phyloP scores from a whole-genome alignment of 768 basidiomycete species.

The Macrolepiota fuliginosa region DNA sequence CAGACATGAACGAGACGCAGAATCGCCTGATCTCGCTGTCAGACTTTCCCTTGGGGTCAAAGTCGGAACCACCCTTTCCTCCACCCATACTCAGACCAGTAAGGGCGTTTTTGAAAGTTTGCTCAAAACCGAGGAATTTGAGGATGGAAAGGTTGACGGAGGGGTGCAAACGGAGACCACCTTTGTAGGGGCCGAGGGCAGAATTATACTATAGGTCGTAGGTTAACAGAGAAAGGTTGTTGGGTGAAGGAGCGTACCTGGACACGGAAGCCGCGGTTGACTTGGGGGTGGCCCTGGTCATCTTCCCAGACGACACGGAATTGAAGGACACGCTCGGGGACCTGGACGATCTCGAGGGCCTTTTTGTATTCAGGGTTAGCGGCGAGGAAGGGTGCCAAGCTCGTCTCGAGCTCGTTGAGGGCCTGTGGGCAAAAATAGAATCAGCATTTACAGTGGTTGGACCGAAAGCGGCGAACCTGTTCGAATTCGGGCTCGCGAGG shows the following conservation, averaged over 20 bases:
- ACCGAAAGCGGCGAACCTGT: constrained; percentile 36
- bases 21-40: constrained; percentile 73
- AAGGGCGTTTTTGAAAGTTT: constrained; percentile 79
- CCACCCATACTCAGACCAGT: constrained; percentile 78
- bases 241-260: constrained; percentile 40
- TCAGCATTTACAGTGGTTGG: background rate
- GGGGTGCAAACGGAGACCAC: constrained; percentile 76
- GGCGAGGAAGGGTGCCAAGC: constrained; percentile 62
- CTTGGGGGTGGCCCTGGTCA: constrained; percentile 60
- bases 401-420: constrained; percentile 59
- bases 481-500: constrained; percentile 69
- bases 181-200: constrained; percentile 76
- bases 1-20: constrained; percentile 70
- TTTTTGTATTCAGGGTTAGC: constrained; percentile 67
- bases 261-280: constrained; percentile 74
- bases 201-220: constrained; percentile 58
- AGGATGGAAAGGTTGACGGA: constrained; percentile 80
- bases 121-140: constrained; percentile 83
- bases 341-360: constrained; percentile 61
- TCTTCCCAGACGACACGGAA: constrained; percentile 82
- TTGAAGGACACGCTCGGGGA: constrained; percentile 55
- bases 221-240: background rate
- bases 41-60: constrained; percentile 80
- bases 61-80: constrained; percentile 78
- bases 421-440: constrained; percentile 42